A percentile compares a stretch with the other conserved stretches of the same genome.
Conservation (phyloP, 2,329 filamentous ascomycete genomes). For the Botrytis sinoallii region DNA sequence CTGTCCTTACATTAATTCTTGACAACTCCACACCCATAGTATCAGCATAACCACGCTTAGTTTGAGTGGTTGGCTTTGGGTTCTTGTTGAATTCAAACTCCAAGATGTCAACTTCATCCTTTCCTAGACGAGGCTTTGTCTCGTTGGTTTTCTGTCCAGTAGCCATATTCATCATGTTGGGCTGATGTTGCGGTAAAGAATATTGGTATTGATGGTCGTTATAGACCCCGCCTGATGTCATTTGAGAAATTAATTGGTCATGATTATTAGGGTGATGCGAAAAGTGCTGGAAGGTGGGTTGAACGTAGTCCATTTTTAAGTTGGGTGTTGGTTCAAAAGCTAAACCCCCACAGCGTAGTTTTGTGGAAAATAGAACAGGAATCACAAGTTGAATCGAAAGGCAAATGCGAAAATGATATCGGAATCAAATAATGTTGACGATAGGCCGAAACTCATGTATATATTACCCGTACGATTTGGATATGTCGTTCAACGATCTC, state of each 20-base stretch:
- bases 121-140: constrained; percentile 46
- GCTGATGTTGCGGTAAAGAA: constrained; percentile 29
- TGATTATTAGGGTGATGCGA: constrained; percentile 27
- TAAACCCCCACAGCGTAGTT: not conserved
- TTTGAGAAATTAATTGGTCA: constrained; percentile 22
- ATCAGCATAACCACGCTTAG: constrained; percentile 59
- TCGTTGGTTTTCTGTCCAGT: constrained; percentile 31
- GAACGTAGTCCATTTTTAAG: constrained; percentile 33
- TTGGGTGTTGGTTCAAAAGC: not conserved
- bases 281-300: constrained; percentile 22
- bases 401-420: not conserved
- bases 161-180: constrained; percentile 37
- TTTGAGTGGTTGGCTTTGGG: constrained; percentile 60
- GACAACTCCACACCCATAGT: constrained; percentile 61
- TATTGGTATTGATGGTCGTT: constrained; percentile 27
- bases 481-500: constrained; percentile 10
- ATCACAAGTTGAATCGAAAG: not conserved
- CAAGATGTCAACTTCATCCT: constrained; percentile 57
- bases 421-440: not conserved
- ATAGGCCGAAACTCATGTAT: not conserved
- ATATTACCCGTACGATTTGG: not conserved
- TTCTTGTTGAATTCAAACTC: constrained; percentile 63
- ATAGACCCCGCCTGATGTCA: constrained; percentile 22
- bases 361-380: not conserved
- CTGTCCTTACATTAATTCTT: constrained; percentile 57